phyloP scores from a whole-genome alignment of 2,329 filamentous ascomycete genomes.

The Trichoderma guizhouense region DNA sequence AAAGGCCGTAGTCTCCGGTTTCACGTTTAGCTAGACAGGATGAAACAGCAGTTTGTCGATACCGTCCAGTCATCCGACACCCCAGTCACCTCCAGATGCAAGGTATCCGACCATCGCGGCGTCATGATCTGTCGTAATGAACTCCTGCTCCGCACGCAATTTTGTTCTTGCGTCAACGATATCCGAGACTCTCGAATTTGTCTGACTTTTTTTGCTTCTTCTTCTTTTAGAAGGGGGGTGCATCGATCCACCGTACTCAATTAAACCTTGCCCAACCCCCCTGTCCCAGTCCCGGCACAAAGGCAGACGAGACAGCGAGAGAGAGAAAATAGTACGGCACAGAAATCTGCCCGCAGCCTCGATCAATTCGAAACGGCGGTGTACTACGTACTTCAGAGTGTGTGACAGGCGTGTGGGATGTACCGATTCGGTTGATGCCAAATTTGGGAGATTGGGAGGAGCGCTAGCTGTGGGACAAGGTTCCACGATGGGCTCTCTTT shows the following conservation, averaged over 20 bases:
- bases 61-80: neutral
- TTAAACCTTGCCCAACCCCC: neutral
- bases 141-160: conserved; percentile 10
- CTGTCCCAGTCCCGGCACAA: neutral
- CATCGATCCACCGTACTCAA: neutral
- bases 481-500: neutral
- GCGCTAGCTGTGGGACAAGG: conserved; percentile 10
- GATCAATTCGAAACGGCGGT: conserved; percentile 17
- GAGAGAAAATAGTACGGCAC: conserved; percentile 10
- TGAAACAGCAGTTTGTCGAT: neutral
- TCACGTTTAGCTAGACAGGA: neutral
- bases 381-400: neutral
- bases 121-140: conserved; percentile 9
- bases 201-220: neutral
- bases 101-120: neutral
- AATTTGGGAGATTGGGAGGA: conserved; percentile 7
- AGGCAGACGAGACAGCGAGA: neutral
- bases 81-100: neutral
- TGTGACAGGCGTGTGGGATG: conserved; percentile 1
- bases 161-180: conserved; percentile 3
- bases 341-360: conserved; percentile 12
- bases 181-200: neutral
- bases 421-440: conserved; percentile 11
- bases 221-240: neutral
- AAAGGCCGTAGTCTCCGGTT: neutral